Evolutionary conservation across 2,329 filamentous ascomycete genomes (phyloP), one percentile per base, ranked within the genome.

Genomic region (Talaromyces sp.): DNA sequence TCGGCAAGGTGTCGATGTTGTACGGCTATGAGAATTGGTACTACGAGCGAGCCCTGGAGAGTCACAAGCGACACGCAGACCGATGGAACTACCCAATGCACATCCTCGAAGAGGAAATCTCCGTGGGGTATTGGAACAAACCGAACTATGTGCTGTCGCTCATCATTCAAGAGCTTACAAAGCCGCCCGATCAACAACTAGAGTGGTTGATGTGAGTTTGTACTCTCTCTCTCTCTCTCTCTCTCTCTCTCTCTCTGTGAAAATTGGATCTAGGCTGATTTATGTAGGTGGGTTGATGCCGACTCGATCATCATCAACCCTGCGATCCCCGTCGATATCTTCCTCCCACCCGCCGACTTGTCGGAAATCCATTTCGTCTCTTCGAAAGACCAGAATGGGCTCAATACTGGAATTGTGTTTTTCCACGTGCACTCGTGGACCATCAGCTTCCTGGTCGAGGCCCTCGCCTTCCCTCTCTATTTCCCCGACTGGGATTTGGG

Each of bases 131-230:
- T 56, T 72, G 73, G 68, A 76, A 75, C 62, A 76, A 76, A 53
- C 68, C 71, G 30, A 65, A 66, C 16, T 75, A 72, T 60, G 63
- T 73, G 31, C 56, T 69, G 23, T 67, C 68, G 44, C 55, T 75
- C 33, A 58, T 77, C 9, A 67, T 76, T 30, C 61, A 66, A 12
- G 75, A 77, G 62, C 56, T 76, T 57, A 68, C 67, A 14, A 74
- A 75, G 61, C 69, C 72, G 5, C 61, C 65, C 10, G 64, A 60
- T 7, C 64, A 73, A 54, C 67, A 74, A 36, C 59, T 73, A 14
- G 69, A 76, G 59, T 76, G 75, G 75, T 64, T 76, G 36, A 72
- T 76, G 72, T 74, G 62, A 47, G 70, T 66, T 4, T n/a, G 18
- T 5, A 16, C 36, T 40, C 14, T 40, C 23, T 33, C 34, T 51